Conservation (phyloP, 2,329 filamentous ascomycete species). For the Tolypocladium guangdongense region DNA sequence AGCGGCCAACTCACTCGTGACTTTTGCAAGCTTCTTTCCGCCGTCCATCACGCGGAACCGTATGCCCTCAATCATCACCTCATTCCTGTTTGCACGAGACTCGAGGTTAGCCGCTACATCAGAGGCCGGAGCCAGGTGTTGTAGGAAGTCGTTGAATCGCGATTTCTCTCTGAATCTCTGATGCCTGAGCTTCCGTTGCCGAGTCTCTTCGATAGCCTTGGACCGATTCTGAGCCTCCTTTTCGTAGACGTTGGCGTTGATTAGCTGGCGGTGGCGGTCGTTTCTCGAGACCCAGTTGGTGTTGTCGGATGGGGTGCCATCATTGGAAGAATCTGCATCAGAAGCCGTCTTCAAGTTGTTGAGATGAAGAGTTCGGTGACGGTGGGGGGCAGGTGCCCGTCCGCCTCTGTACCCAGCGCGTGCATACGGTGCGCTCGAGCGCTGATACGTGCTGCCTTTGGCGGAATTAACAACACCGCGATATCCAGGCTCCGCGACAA, state of each 20-base stretch:
- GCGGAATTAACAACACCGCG: background rate
- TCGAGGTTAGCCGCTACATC: conserved; percentile 13
- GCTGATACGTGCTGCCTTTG: conserved; percentile 22
- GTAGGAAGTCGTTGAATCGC: conserved; percentile 34
- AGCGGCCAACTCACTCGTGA: conserved; percentile 44
- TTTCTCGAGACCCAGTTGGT: conserved; percentile 56
- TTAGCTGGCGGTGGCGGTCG: conserved; percentile 70
- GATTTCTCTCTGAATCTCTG: conserved; percentile 47
- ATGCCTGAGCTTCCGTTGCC: conserved; percentile 42
- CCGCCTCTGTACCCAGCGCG: conserved; percentile 23
- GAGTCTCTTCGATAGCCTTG: conserved; percentile 62
- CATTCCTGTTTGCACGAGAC: conserved; percentile 32
- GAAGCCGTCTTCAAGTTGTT: conserved; percentile 31
- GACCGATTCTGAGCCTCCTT: conserved; percentile 58
- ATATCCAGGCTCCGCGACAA: background rate
- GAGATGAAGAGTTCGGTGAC: conserved; percentile 51
- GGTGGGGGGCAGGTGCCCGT: conserved; percentile 26
- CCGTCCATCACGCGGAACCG: conserved; percentile 63
- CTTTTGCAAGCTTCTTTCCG: conserved; percentile 71
- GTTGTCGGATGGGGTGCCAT: conserved; percentile 18
- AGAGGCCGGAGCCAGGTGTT: conserved; percentile 12
- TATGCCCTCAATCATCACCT: conserved; percentile 60
- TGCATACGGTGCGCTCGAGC: conserved; percentile 21
- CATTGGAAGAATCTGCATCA: conserved; percentile 25
- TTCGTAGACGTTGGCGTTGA: conserved; percentile 69